Evolutionary conservation across 495 filamentous ascomycete species (phyloP), one percentile per base, ranked within the genome.

Genomic region (Recurvomyces mirabilis): DNA sequence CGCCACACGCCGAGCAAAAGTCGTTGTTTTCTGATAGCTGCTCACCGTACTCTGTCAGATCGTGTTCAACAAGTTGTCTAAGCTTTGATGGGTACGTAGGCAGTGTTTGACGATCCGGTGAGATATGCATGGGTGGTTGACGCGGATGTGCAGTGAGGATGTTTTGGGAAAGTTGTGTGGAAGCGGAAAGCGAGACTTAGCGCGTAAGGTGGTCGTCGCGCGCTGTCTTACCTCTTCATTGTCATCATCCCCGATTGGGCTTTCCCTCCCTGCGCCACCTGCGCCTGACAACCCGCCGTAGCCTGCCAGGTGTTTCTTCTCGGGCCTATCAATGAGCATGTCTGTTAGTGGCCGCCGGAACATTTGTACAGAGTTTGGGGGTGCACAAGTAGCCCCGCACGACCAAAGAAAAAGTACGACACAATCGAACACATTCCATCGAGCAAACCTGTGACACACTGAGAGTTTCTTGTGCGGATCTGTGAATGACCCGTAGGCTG

Each of bases 1-100:
- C 77, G 52, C 79, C 75, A 63, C 91, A 98, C 9, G 85, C 71
- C 37, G 74, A 72, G 64, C 91, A 98, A 54, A 79, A 77, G 53
- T 98, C 91, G 51, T 86, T 82, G 58, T 94, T 94, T 37, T 93
- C 82, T 53, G 82, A 74, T 66, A 78, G 67, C 41, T 54, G 47
- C 29, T 44, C 35, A 6, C 29, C 41, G 46, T 20, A 19, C n/a
- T n/a, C n/a, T 34, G 55, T 65, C 47, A 53, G 51, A 46, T 50
- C 18, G 25, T 41, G 46, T 54, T 55, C 52, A 33, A 3, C 14
- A 14, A 40, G 23, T 6, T 10, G 24, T 31, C 42, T 13, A 22
- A 52, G 21, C 46, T 47, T 47, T 24, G 31, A 23, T 30, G 38
- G 38, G 17, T 20, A 24, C 4, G 23, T 12, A 15, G 38, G 43